Evolutionary conservation across 164 flowering plant species (phyloP).

Genomic region (Macadamia integrifolia): DNA sequence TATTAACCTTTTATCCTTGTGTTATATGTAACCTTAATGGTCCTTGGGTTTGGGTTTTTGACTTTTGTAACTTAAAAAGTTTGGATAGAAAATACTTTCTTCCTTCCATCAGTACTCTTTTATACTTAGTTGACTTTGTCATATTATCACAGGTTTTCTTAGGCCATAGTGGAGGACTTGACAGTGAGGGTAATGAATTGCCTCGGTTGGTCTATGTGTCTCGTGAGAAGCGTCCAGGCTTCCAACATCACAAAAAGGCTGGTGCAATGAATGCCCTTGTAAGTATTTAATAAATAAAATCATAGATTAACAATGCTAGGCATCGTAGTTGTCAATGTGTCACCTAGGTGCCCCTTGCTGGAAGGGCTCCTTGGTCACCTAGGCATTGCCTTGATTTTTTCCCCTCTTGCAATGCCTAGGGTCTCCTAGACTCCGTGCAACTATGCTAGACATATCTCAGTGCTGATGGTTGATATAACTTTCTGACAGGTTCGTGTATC

Average conservation of each 20-base stretch:
- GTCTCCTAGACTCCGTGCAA: not conserved
- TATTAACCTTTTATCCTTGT: no score
- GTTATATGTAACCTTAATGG: no score
- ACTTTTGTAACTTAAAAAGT: no score
- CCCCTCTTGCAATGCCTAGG: no score
- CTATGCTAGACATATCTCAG: not conserved
- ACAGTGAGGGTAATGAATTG: constrained; percentile 41
- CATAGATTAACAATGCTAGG: not conserved
- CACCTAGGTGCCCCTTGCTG: no score
- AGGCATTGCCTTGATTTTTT: no score
- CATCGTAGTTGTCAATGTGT: not conserved
- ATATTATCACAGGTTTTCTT: constrained; percentile 16
- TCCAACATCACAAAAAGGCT: constrained; percentile 56
- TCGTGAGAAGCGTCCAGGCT: constrained; percentile 57
- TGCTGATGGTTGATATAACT: not conserved
- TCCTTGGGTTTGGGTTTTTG: no score
- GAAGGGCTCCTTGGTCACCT: no score
- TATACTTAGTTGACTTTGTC: not conserved
- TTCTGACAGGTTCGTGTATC: constrained; percentile 41
- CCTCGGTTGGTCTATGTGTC: constrained; percentile 55
- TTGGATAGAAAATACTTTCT: not conserved
- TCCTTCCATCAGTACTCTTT: not conserved
- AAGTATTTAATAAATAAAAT: constrained; percentile 7
- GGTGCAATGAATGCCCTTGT: constrained; percentile 76
- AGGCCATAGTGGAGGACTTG: constrained; percentile 44